phyloP scores from a whole-genome alignment of 257 asterid species.

The Mentha longifolia region DNA sequence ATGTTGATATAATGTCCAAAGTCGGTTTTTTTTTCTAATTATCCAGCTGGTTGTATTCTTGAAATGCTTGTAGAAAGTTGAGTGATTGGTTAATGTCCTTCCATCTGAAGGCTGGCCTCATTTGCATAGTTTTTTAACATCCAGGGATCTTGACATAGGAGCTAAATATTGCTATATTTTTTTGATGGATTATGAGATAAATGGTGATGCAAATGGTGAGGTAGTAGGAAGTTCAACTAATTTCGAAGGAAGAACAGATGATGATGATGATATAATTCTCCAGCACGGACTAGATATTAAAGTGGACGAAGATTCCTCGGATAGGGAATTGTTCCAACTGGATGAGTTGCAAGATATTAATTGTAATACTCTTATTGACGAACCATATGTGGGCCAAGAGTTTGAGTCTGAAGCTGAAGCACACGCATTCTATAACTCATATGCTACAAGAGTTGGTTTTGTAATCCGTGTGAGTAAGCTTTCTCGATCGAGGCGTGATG shows the following conservation, averaged over 20 bases:
- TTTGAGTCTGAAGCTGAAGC: conserved; percentile 96
- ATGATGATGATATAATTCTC: conserved; percentile 55
- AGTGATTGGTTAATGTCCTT: conserved; percentile 22
- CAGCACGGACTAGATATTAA: conserved; percentile 66
- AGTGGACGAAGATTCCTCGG: conserved; percentile 66
- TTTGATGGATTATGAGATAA: conserved; percentile 87
- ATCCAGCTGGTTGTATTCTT: conserved; percentile 4
- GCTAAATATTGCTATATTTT: conserved; percentile 26
- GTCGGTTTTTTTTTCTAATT: not conserved
- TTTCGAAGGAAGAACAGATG: conserved; percentile 56
- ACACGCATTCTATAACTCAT: conserved; percentile 86
- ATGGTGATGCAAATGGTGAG: conserved; percentile 71
- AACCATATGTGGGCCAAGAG: conserved; percentile 88
- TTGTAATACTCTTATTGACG: conserved; percentile 54
- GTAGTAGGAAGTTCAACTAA: conserved; percentile 70
- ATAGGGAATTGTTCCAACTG: conserved; percentile 53
- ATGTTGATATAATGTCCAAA: not conserved
- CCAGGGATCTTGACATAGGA: conserved; percentile 38
- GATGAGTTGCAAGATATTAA: conserved; percentile 66
- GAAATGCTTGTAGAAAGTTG: conserved; percentile 3
- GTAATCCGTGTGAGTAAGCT: conserved; percentile 97
- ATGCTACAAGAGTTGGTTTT: conserved; percentile 87
- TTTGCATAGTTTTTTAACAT: conserved; percentile 10
- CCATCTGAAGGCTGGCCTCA: conserved; percentile 19
- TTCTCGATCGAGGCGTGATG: conserved; percentile 97